phyloP scores from a whole-genome alignment of 495 filamentous ascomycete genomes.

The Neurospora sp. region DNA sequence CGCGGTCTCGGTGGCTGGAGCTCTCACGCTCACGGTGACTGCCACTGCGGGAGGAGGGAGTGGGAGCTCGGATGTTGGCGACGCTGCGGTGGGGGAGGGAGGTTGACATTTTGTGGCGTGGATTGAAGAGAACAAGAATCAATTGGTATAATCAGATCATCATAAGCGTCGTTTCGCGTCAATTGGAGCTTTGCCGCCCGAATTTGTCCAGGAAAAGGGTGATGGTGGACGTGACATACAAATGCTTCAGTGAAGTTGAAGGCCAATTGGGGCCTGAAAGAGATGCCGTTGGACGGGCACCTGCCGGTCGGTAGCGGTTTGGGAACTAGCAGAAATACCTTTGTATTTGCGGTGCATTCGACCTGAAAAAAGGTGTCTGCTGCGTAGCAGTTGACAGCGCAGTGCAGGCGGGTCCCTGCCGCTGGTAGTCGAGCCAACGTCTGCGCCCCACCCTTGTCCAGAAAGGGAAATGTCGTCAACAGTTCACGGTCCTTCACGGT shows the following conservation, averaged over 20 bases:
- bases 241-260: not conserved
- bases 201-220: not conserved
- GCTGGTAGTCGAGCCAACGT: not conserved
- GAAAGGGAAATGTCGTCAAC: constrained; percentile 22
- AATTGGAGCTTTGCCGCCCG: not conserved
- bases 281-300: not conserved
- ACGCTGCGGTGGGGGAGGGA: constrained; percentile 39
- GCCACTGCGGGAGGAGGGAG: constrained; percentile 10
- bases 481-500: constrained; percentile 5
- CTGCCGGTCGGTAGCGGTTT: not conserved
- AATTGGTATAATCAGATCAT: not conserved
- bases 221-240: not conserved
- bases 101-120: constrained; percentile 7
- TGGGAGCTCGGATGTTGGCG: constrained; percentile 38
- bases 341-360: too few species aligned
- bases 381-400: not conserved
- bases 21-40: constrained; percentile 10
- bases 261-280: not conserved
- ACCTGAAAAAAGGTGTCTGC: too few species aligned
- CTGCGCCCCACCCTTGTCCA: not conserved
- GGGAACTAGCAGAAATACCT: too few species aligned
- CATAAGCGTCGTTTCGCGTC: not conserved
- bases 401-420: not conserved
- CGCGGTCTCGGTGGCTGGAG: constrained; percentile 1
- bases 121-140: not conserved